A percentile compares a stretch with the other conserved stretches of the same genome.
Evolutionary conservation across 2,329 filamentous ascomycete genomes (phyloP).

Genomic region (Calonectria ilicicola): DNA sequence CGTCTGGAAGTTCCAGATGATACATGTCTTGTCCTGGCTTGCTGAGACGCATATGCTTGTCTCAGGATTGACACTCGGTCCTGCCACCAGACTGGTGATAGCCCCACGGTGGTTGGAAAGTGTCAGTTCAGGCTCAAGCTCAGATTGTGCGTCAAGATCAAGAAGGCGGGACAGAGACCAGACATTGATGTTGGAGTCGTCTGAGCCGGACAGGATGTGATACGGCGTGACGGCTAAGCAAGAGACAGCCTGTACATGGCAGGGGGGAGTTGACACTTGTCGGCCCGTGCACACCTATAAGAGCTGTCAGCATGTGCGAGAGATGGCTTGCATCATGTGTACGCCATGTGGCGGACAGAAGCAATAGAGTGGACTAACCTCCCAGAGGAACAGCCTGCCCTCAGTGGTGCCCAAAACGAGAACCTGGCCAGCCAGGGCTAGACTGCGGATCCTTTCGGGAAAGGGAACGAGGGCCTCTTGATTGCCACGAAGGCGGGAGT

Average conservation of each 20-base stretch:
- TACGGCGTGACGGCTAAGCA: conserved; percentile 78
- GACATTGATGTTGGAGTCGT: conserved; percentile 91
- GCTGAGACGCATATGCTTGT: conserved; percentile 87
- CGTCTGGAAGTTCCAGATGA: conserved; percentile 92
- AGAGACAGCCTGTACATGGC: conserved; percentile 85
- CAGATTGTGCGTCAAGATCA: conserved; percentile 64
- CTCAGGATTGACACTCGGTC: conserved; percentile 74
- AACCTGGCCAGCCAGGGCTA: conserved; percentile 78
- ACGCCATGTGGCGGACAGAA: conserved; percentile 27
- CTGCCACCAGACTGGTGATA: conserved; percentile 73
- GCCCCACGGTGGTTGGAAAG: conserved; percentile 82
- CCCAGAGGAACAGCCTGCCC: conserved; percentile 91
- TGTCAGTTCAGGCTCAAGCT: conserved; percentile 78
- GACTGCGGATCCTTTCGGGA: conserved; percentile 84
- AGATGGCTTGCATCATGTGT: conserved; percentile 24
- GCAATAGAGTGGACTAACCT: conserved; percentile 67
- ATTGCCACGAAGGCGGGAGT: conserved; percentile 83
- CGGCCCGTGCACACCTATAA: conserved; percentile 78
- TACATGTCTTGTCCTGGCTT: conserved; percentile 87
- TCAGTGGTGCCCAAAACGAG: conserved; percentile 85
- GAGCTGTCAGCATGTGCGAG: conserved; percentile 37
- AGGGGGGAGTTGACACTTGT: conserved; percentile 79
- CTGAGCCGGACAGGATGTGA: conserved; percentile 81
- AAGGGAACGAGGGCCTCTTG: conserved; percentile 93
- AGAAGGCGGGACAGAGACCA: conserved; percentile 87